A percentile compares a stretch with the other conserved stretches of the same genome.
These are phyloP conservation scores for Pinus albicaulis DNA, from an alignment of 75 land plant species.

Conservation along the genomic window DNA sequence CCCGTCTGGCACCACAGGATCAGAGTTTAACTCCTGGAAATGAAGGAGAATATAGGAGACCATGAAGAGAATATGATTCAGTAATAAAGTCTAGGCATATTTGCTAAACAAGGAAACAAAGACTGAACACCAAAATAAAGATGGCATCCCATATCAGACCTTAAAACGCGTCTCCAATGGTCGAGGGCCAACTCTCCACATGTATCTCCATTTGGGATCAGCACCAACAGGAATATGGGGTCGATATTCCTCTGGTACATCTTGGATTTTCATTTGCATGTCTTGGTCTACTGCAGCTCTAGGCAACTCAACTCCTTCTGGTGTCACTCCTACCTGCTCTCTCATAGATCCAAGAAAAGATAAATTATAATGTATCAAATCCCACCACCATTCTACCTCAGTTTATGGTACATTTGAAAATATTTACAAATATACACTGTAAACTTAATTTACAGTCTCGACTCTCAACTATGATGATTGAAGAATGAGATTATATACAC, in stretches of 20 bases:
- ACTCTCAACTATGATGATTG: too few species aligned
- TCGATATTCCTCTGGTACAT: constrained; percentile 54
- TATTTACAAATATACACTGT: too few species aligned
- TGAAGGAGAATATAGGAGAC: background rate
- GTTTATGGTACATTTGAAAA: too few species aligned
- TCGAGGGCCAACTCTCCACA: constrained; percentile 98
- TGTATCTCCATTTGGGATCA: constrained; percentile 98
- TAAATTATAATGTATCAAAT: too few species aligned
- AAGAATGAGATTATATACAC: too few species aligned
- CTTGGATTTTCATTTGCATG: constrained; percentile 49
- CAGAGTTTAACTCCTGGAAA: constrained; percentile 80
- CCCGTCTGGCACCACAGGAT: constrained; percentile 92
- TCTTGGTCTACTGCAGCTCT: constrained; percentile 75
- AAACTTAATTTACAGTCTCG: too few species aligned
- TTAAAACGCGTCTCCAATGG: constrained; percentile 76
- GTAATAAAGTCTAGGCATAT: background rate
- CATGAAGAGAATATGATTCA: too few species aligned
- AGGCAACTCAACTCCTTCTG: constrained; percentile 95
- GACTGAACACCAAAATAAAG: too few species aligned
- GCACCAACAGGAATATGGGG: constrained; percentile 81
- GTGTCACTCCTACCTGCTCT: constrained; percentile 94
- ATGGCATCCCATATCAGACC: constrained; percentile 24
- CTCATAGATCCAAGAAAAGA: too few species aligned
- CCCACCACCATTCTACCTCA: too few species aligned
- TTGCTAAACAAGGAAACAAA: background rate